Percentiles rank a stretch among this genome's conserved stretches.
These are phyloP conservation scores for Cyclaneusma minus DNA, from an alignment of 2,329 filamentous ascomycete genomes.

Conservation along the genomic window DNA sequence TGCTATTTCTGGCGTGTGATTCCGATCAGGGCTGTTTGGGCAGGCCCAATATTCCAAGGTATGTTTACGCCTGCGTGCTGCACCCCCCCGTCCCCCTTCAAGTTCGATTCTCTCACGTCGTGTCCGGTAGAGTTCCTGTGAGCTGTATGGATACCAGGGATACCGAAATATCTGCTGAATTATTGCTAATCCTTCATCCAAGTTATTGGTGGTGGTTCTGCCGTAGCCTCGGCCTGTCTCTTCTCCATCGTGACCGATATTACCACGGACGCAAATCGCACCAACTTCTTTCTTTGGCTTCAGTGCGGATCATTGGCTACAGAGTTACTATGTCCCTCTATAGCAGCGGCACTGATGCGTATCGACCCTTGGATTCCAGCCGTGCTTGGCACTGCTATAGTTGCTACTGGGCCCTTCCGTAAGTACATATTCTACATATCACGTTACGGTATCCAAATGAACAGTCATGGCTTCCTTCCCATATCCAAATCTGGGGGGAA, in stretches of 20 bases:
- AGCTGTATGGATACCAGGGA: no score
- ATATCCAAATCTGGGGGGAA: no score
- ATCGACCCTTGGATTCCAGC: conserved; percentile 14
- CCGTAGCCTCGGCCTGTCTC: conserved; percentile 17
- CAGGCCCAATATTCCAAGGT: conserved; percentile 16
- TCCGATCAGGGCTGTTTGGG: conserved; percentile 19
- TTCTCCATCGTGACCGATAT: conserved; percentile 23
- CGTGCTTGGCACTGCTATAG: conserved; percentile 6
- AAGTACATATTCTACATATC: no score
- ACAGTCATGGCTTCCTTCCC: no score
- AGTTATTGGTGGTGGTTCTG: conserved; percentile 22
- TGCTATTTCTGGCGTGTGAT: conserved; percentile 19
- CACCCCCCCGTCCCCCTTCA: neutral
- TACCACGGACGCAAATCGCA: conserved; percentile 19
- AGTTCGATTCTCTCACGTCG: no score
- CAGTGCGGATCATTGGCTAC: no score
- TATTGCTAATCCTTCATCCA: neutral
- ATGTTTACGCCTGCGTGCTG: neutral
- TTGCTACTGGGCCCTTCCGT: conserved; percentile 8
- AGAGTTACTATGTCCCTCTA: conserved; percentile 21
- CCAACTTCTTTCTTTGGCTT: no score
- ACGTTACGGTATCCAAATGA: no score
- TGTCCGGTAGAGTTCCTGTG: no score
- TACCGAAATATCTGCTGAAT: no score
- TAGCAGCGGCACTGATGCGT: conserved; percentile 22